A percentile compares a stretch with the other conserved stretches of the same genome.
Conservation (phyloP, 2,329 filamentous ascomycete genomes). For the Xylariaceae sp. region DNA sequence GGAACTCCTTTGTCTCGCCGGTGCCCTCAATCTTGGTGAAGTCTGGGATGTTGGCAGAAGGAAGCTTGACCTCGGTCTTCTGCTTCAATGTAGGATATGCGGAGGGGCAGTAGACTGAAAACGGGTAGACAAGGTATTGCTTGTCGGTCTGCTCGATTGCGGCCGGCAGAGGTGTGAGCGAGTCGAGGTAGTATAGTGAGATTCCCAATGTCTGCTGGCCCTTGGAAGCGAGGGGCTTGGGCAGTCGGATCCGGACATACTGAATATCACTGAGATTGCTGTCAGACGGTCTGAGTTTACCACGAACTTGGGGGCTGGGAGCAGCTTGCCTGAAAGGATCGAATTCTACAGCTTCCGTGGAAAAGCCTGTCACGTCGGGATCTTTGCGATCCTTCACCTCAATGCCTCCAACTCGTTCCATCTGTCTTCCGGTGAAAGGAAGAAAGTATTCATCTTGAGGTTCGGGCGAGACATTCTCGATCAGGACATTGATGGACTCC, state of each 20-base stretch:
- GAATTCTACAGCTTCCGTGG: conserved; percentile 59
- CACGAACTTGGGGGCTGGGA: too few relatives aligned
- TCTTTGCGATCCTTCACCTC: conserved; percentile 93
- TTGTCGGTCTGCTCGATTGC: conserved; percentile 75
- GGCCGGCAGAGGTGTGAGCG: conserved; percentile 74
- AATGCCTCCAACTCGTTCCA: conserved; percentile 72
- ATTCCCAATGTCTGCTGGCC: conserved; percentile 81
- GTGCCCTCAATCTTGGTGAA: conserved; percentile 67
- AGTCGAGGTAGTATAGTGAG: conserved; percentile 71
- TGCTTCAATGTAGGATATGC: conserved; percentile 84
- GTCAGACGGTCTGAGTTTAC: too few relatives aligned
- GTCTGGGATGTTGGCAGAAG: conserved; percentile 70
- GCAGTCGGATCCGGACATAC: conserved; percentile 79
- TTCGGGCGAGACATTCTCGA: conserved; percentile 76
- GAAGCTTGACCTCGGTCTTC: conserved; percentile 93
- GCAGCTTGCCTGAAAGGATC: conserved; percentile 55
- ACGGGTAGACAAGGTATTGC: conserved; percentile 80
- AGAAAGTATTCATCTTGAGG: conserved; percentile 88
- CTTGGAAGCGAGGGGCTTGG: conserved; percentile 65
- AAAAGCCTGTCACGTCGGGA: conserved; percentile 57
- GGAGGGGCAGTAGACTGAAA: conserved; percentile 78
- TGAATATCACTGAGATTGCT: conserved; percentile 52
- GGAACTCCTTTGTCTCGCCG: conserved; percentile 53
- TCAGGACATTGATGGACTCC: conserved; percentile 86
- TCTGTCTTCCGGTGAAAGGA: conserved; percentile 70